phyloP scores from a whole-genome alignment of 345 rosid genomes.

The Euphorbia lathyris region DNA sequence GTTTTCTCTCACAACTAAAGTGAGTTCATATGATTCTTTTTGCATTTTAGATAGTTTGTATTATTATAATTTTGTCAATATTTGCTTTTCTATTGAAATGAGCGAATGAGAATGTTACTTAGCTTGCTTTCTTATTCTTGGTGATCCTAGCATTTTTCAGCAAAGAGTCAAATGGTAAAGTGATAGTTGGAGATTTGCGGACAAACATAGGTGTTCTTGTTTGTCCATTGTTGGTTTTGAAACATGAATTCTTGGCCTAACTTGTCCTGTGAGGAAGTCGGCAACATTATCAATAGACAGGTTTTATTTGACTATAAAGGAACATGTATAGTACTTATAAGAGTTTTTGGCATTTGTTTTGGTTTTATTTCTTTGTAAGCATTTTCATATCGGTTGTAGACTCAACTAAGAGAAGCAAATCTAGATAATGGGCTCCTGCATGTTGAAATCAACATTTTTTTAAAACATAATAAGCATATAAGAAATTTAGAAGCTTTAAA shows the following conservation, averaged over 20 bases:
- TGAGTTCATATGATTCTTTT: conserved; percentile 26
- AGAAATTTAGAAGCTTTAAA: too few species aligned
- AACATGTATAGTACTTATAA: conserved; percentile 56
- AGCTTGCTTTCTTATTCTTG: conserved; percentile 3
- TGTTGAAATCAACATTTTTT: conserved; percentile 36
- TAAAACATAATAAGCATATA: too few species aligned
- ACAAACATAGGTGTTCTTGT: background rate
- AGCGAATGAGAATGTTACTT: background rate
- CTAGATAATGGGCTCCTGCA: conserved; percentile 77
- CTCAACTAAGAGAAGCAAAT: too few species aligned
- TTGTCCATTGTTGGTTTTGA: background rate
- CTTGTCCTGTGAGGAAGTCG: conserved; percentile 53
- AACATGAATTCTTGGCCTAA: background rate
- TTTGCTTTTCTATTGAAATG: background rate
- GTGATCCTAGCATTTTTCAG: conserved; percentile 44
- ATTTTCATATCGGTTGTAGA: conserved; percentile 36
- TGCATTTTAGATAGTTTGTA: conserved; percentile 3
- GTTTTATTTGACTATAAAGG: conserved; percentile 82
- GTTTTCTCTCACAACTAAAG: conserved; percentile 80
- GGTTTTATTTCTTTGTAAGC: conserved; percentile 13
- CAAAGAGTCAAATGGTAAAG: conserved; percentile 62
- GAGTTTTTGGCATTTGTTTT: conserved; percentile 11
- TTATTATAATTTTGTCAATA: background rate
- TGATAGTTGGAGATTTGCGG: conserved; percentile 58
- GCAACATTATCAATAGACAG: conserved; percentile 89